A percentile compares a stretch with the other conserved stretches of the same genome.
phyloP scores from a whole-genome alignment of 306 rosid species.

The Phaseolus lunatus region DNA sequence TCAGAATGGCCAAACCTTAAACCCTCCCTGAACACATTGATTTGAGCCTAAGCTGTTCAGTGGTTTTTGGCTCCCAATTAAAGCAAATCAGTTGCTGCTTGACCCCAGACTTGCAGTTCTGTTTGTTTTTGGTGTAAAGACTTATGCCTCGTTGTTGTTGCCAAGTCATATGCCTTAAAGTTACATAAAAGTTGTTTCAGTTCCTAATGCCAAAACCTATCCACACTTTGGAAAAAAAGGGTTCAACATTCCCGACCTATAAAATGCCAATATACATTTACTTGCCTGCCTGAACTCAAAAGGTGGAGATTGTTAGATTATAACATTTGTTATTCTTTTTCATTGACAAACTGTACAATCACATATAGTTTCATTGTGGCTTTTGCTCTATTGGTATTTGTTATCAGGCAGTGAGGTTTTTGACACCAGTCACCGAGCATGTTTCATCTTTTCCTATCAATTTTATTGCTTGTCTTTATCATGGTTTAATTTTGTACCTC shows the following conservation, averaged over 20 bases:
- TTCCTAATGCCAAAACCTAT: conserved; percentile 37
- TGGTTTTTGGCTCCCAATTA: conserved; percentile 52
- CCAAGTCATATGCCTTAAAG: conserved; percentile 43
- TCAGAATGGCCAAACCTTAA: conserved; percentile 44
- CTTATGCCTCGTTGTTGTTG: conserved; percentile 54
- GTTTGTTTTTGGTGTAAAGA: conserved; percentile 51
- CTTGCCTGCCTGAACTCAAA: conserved; percentile 49
- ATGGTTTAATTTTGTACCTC: neutral
- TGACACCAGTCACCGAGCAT: neutral
- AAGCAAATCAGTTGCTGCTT: conserved; percentile 52
- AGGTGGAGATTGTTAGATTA: conserved; percentile 48
- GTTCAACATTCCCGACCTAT: conserved; percentile 42
- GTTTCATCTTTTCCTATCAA: conserved; percentile 8
- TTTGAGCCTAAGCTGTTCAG: conserved; percentile 46
- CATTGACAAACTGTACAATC: conserved; percentile 49
- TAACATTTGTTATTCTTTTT: conserved; percentile 58
- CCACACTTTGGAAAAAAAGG: conserved; percentile 24
- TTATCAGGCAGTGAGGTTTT: conserved; percentile 41
- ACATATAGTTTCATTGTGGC: conserved; percentile 33
- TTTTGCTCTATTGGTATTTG: conserved; percentile 47
- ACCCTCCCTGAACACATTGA: conserved; percentile 32
- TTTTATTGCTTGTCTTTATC: neutral
- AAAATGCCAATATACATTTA: conserved; percentile 40
- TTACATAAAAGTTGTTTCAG: conserved; percentile 33
- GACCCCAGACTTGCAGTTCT: conserved; percentile 48